Evolutionary conservation across 768 basidiomycete species (phyloP).

Genomic region (Calocybe gangraenosa): DNA sequence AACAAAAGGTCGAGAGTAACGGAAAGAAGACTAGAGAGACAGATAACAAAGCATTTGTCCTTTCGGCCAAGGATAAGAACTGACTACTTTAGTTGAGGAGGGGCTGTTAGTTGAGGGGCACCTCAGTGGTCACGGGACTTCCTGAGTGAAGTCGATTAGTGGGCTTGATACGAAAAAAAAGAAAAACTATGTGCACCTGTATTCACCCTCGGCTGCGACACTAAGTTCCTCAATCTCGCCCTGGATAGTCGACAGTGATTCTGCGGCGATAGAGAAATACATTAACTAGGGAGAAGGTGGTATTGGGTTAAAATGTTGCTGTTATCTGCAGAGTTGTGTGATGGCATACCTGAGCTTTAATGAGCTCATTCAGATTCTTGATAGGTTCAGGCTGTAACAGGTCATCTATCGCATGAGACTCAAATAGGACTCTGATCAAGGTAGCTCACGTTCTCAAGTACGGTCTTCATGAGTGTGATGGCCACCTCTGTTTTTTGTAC

Average conservation of each 20-base stretch:
- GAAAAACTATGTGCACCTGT: constrained; percentile 52
- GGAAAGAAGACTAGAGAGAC: background rate
- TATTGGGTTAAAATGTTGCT: background rate
- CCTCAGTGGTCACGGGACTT: constrained; percentile 89
- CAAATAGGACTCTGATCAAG: background rate
- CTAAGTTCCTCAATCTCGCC: constrained; percentile 92
- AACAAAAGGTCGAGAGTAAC: background rate
- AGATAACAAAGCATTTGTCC: no score
- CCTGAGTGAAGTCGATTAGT: constrained; percentile 32
- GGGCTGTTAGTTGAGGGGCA: constrained; percentile 33
- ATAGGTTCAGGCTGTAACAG: constrained; percentile 81
- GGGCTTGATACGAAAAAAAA: background rate
- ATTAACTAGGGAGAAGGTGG: constrained; percentile 41
- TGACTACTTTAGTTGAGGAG: background rate
- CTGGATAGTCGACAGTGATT: constrained; percentile 76
- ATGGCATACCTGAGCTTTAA: constrained; percentile 82
- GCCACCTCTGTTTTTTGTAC: constrained; percentile 98
- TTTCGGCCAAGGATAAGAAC: background rate
- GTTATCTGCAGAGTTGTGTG: background rate
- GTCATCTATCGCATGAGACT: no score
- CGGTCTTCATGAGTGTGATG: constrained; percentile 96
- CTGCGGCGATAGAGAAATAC: constrained; percentile 74
- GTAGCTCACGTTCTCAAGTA: constrained; percentile 87
- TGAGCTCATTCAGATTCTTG: constrained; percentile 89
- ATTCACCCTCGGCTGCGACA: constrained; percentile 92